Percentiles rank a stretch among this genome's conserved stretches.
These are phyloP conservation scores for Mucor lusitanicus DNA, from an alignment of 371 early-diverging fungal species.

Conservation along the genomic window DNA sequence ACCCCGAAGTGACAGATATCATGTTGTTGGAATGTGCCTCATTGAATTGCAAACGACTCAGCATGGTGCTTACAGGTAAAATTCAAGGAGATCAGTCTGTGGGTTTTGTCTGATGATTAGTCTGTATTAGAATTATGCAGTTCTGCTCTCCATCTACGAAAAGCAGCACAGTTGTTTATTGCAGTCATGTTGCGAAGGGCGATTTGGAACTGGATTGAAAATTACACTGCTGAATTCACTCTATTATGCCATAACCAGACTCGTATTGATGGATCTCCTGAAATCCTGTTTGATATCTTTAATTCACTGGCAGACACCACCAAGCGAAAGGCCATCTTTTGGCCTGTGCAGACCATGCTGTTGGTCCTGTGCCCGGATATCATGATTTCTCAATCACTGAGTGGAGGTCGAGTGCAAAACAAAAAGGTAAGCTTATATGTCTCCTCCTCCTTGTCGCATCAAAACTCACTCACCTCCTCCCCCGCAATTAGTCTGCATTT, in stretches of 20 bases:
- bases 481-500: constrained; percentile 51
- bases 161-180: constrained; percentile 61
- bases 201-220: constrained; percentile 88
- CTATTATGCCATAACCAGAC: constrained; percentile 57
- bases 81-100: not conserved
- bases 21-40: constrained; percentile 65
- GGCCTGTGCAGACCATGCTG: constrained; percentile 82
- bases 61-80: constrained; percentile 66
- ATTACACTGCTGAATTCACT: constrained; percentile 71
- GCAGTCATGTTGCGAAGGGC: constrained; percentile 67
- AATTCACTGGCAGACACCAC: constrained; percentile 64
- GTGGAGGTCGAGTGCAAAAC: constrained; percentile 29
- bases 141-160: constrained; percentile 53
- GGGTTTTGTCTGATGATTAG: not conserved
- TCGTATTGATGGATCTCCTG: constrained; percentile 70
- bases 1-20: constrained; percentile 68
- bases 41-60: constrained; percentile 63
- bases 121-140: constrained; percentile 51
- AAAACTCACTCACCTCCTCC: no score
- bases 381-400: constrained; percentile 27
- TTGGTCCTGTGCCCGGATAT: constrained; percentile 77
- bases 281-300: constrained; percentile 75
- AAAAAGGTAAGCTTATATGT: constrained; percentile 31
- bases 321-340: constrained; percentile 63
- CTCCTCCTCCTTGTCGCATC: no score